Conservation (phyloP, 257 asterid genomes). For the Eucommia ulmoides region DNA sequence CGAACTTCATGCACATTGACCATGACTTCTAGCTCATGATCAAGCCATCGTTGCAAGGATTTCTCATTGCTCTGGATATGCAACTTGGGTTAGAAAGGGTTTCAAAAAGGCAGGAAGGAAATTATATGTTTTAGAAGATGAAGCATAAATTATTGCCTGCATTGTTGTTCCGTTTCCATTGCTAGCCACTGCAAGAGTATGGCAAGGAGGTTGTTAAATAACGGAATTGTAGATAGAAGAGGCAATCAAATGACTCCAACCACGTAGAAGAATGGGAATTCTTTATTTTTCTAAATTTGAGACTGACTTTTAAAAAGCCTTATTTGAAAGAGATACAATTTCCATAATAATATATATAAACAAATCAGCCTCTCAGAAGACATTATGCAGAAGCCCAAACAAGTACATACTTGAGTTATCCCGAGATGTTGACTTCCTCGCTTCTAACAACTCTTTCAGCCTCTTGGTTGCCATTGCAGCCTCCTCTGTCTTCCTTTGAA, state of each 20-base stretch:
- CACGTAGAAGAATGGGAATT: not conserved
- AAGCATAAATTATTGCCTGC: constrained; percentile 36
- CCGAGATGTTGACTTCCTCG: constrained; percentile 81
- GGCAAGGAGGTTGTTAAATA: constrained; percentile 11
- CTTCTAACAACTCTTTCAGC: constrained; percentile 94
- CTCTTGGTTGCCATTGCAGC: constrained; percentile 99
- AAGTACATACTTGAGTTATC: constrained; percentile 61
- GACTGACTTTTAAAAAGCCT: not conserved
- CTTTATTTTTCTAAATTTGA: too few relatives aligned
- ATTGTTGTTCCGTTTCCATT: constrained; percentile 66
- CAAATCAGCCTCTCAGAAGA: not conserved
- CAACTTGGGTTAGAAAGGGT: constrained; percentile 5
- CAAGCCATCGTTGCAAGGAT: constrained; percentile 88
- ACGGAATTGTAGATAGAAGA: not conserved
- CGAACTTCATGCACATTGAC: constrained; percentile 99
- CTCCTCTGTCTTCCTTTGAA: constrained; percentile 96
- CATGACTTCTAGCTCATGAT: constrained; percentile 95
- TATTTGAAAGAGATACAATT: not conserved
- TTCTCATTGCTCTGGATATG: constrained; percentile 67
- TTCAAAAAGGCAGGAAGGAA: constrained; percentile 6
- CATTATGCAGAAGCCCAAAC: constrained; percentile 1
- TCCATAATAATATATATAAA: not conserved
- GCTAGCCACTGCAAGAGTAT: constrained; percentile 55
- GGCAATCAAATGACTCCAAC: not conserved
- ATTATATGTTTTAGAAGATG: constrained; percentile 6